Evolutionary conservation across 83 land plant genomes (phyloP), one percentile per base, ranked within the genome.

Genomic region (Diphasiastrum complanatum): DNA sequence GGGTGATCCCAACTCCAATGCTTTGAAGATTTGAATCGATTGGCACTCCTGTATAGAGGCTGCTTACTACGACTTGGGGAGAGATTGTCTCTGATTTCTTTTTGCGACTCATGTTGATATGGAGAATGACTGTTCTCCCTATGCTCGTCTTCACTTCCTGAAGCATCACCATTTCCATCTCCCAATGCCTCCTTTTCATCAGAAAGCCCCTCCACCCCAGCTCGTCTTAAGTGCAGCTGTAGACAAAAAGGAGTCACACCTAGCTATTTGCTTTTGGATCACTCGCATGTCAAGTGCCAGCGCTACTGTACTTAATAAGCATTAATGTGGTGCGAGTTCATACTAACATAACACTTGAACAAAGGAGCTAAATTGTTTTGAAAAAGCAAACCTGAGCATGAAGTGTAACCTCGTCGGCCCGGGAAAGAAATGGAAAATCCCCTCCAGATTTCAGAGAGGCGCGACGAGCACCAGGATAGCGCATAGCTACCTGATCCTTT

Each of bases 351-450:
- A 3, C 11, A 23, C 22, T 3, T 2, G 34, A 23, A 27, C 1
- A 53, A 57, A 32, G 45, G 14, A 10, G 23, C 4, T 14, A 14
- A 28, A 1, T 6, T 1, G 34, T 22, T 51, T 22, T 11, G 20
- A 25, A n/a, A n/a, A 26, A 33, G 0, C 26, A 8, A 66, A 88
- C 97, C 89, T 91, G 97, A 58, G 81, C 80, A 65, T 91, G 84
- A 60, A 91, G 71, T 47, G 82, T 86, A 29, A 91, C 89, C 74
- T 91, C 97, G 73, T 84, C 93, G 11, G 97, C 75, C 37, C 93
- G 84, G 10, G 97, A 91, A 50, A 91, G 93, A 66, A 91, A 91
- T 27, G 97, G 93, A 41, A 91, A 91, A 73, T 91, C 97, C 3
- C 97, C 93, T 1, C 97, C 93, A n/a, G 73, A 70, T 67, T 91